phyloP scores from a whole-genome alignment of 192 early-diverging fungal species.

The Kickxella alabastrina region DNA sequence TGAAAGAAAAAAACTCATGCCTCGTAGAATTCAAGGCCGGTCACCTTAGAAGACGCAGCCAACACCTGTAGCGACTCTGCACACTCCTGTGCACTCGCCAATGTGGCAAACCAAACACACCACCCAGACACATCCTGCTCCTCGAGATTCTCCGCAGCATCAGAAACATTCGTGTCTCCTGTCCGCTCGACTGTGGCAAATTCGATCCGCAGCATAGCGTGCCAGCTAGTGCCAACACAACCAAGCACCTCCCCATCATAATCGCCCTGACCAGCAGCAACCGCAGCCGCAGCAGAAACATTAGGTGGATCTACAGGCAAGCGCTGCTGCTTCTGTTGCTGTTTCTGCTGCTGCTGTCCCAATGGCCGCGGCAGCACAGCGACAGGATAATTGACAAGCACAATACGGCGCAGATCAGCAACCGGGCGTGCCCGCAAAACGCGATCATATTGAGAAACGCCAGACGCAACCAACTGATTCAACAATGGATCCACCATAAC shows the following conservation, averaged over 20 bases:
- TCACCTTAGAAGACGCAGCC: conserved; percentile 8
- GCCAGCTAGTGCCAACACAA: conserved; percentile 35
- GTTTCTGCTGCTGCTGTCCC: not conserved
- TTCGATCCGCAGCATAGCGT: conserved; percentile 38
- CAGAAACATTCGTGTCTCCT: conserved; percentile 1
- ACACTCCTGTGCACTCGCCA: conserved; percentile 38
- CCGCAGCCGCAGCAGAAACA: not conserved
- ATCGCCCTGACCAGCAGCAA: not conserved
- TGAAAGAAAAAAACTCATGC: no score
- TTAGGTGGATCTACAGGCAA: not conserved
- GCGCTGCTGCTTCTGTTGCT: not conserved
- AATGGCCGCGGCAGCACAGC: conserved; percentile 1
- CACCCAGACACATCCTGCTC: conserved; percentile 8
- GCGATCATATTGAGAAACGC: conserved; percentile 35
- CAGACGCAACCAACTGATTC: conserved; percentile 12
- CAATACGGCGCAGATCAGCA: conserved; percentile 27
- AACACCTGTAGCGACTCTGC: conserved; percentile 35
- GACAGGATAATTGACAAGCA: conserved; percentile 7
- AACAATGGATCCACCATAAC: not conserved
- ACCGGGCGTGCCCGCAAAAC: conserved; percentile 24
- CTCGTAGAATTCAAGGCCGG: conserved; percentile 11
- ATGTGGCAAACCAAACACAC: conserved; percentile 45
- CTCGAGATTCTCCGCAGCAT: not conserved
- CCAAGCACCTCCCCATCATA: conserved; percentile 9
- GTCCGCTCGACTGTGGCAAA: conserved; percentile 16